Base-by-base conservation (phyloP, 2,329 filamentous ascomycete genomes). In the Sporothrix pallida region DNA sequence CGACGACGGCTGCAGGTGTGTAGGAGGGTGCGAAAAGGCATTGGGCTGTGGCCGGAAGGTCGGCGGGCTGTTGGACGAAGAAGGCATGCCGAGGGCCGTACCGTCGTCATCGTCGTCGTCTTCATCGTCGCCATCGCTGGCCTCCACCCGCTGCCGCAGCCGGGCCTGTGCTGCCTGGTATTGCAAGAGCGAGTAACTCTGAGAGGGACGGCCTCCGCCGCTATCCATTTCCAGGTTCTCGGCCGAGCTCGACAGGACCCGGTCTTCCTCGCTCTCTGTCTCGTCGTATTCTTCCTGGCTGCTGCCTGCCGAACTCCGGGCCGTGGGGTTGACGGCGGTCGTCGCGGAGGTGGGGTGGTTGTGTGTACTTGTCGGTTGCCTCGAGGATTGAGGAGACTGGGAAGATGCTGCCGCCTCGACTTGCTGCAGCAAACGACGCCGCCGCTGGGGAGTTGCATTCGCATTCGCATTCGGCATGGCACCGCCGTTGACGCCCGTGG, bases 201-300 rank as follows among this genome's bases (percentile, higher is more conserved):
- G 81, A 71, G 70, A 79, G 72, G 72, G 79, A 62, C 75, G 79
- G 58, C 76, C 78, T 52, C 86, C 79, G 73, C 88, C 86, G 42
- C 86, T 79, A 73, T 10, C 48, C 48, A 69, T 37, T 9, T 37
- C 70, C 4, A 71, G 1, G 13, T 88, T 86, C 77, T 91, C 89
- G 63, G 84, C 86, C 15, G 89, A 91, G 77, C 88, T 90, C 1
- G 86, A 86, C 79, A 91, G 81, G 12, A 88, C 78, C 15, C 87
- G 88, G 78, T 97, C 95, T 58, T 94, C 94, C 76, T 97, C 95
- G 82, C 89, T 97, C 81, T 97, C 94, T 75, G 92, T 97, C 84
- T 97, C 94, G 48, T 97, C 94, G 79, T 97, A 97, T 83, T 97
- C 95, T 78, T 97, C 95, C 81, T 97, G 94, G 79, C 95, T 97